Evolutionary conservation across 805 yeast species (phyloP), one percentile per base, ranked within the genome.

Genomic region (Starmerella gropengiesseri): DNA sequence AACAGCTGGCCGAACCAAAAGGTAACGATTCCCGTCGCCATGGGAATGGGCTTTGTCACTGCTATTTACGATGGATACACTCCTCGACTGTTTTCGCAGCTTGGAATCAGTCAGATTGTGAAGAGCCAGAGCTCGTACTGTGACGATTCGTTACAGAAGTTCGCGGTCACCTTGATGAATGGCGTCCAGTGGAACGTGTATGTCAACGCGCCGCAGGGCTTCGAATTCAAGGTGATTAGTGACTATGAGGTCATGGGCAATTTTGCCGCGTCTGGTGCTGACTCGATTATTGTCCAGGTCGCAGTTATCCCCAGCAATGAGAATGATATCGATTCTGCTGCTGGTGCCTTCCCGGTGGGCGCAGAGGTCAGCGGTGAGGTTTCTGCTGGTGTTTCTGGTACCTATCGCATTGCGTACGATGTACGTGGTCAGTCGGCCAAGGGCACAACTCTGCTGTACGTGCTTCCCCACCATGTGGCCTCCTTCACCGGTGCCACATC

Each of bases 41-140:
- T 81, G 60, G 96, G 96, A 42, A 70, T 70, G 70, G 95, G 95
- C 6, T 76, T 82, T 48, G 74, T 82, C 13, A 79, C 94, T 25
- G 83, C 78, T 21, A 60, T 72, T 20, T 71, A 70, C 52, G 60
- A 70, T 51, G 51, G 53, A 11, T 60, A 74, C 50, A 63, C 69
- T 22, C 71, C 77, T 14, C 51, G 59, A 17, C 51, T 76, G 22
- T 64, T 63, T 48, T 64, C 76, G 2, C 65, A 65, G 45, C 61
- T 70, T 33, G 79, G 77, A 5, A 56, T 75, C 44, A 40, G 53
- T 17, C 48, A 66, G 14, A 56, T 75, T 33, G 59, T 60, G 16
- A 36, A 40, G 30, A 18, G 19, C 1, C 31, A 31, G 28, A 25
- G 36, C 23, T 3, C 39, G 9, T 47, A 62, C 43, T 67, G 63